Conservation (phyloP, 805 yeast genomes). For the Hagleromyces aurorensis region DNA sequence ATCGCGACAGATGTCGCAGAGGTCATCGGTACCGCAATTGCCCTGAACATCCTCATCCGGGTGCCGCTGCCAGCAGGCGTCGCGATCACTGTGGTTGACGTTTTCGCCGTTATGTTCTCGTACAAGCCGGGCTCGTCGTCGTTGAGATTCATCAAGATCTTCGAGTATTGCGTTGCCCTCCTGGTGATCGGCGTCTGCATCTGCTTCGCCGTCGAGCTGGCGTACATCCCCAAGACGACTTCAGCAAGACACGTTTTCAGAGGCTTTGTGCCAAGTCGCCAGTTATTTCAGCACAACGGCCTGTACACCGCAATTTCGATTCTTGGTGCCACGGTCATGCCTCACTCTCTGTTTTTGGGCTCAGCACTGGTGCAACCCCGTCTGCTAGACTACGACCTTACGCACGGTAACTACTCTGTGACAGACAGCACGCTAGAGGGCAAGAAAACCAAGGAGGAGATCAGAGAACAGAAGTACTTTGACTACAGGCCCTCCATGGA, state of each 20-base stretch:
- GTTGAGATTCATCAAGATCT: constrained; percentile 59
- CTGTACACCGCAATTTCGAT: constrained; percentile 71
- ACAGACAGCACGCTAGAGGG: constrained; percentile 10
- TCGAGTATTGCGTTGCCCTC: constrained; percentile 65
- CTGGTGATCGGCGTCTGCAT: constrained; percentile 67
- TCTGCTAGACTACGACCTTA: constrained; percentile 61
- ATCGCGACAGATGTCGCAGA: constrained; percentile 92
- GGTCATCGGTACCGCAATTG: constrained; percentile 88
- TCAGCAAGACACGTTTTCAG: constrained; percentile 46
- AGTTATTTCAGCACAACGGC: constrained; percentile 50
- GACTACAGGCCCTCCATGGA: constrained; percentile 58
- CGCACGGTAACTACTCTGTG: constrained; percentile 41
- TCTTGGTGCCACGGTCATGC: constrained; percentile 92
- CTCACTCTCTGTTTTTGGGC: constrained; percentile 79
- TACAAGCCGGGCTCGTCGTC: constrained; percentile 73
- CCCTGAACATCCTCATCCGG: constrained; percentile 64
- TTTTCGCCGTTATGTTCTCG: constrained; percentile 68
- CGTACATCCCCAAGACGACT: constrained; percentile 39
- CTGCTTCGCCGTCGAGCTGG: constrained; percentile 71
- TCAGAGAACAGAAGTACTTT: constrained; percentile 35
- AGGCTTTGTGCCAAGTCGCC: constrained; percentile 60
- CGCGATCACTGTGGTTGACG: constrained; percentile 70
- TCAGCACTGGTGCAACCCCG: constrained; percentile 84
- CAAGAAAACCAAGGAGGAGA: constrained; percentile 15
- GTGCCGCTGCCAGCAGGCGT: constrained; percentile 78